Conservation (phyloP, 2,329 filamentous ascomycete species). For the Botryotinia calthae region DNA sequence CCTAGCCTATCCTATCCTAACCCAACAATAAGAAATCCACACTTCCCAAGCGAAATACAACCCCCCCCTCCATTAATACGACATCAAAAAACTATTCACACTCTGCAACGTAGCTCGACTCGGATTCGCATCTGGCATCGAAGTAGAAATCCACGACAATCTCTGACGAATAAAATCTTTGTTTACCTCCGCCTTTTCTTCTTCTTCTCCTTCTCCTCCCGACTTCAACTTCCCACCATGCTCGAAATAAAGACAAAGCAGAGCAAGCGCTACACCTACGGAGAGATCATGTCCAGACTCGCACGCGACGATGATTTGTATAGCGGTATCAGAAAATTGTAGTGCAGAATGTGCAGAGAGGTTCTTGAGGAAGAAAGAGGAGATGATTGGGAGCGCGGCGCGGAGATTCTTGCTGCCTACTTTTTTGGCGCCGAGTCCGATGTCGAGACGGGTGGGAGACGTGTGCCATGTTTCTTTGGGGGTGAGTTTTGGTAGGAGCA, state of each 20-base stretch:
- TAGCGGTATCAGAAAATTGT: not conserved
- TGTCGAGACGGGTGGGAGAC: conserved; percentile 45
- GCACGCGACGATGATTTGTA: conserved; percentile 61
- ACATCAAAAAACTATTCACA: conserved; percentile 86
- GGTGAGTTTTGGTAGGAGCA: conserved; percentile 46
- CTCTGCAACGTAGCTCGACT: conserved; percentile 83
- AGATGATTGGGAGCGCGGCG: conserved; percentile 55
- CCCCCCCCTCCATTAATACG: conserved; percentile 24
- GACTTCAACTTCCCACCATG: conserved; percentile 52
- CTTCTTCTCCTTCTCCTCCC: not conserved
- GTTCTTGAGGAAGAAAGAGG: conserved; percentile 31
- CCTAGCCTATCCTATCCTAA: too few relatives aligned
- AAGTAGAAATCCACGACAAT: conserved; percentile 78
- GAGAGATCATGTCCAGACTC: conserved; percentile 77
- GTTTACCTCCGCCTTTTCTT: conserved; percentile 46
- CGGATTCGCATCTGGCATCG: conserved; percentile 76
- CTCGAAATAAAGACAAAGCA: conserved; percentile 72
- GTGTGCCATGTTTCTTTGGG: conserved; percentile 45
- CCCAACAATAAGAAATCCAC: too few relatives aligned
- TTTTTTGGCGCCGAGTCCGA: conserved; percentile 71
- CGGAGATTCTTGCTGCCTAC: conserved; percentile 81
- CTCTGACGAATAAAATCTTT: conserved; percentile 76
- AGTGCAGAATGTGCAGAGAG: not conserved
- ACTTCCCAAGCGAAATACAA: too few relatives aligned
- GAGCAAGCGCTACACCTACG: conserved; percentile 70